A percentile compares a stretch with the other conserved stretches of the same genome.
These are phyloP conservation scores for Jaltomata sinuosa DNA, from an alignment of 257 asterid species.

Conservation along the genomic window DNA sequence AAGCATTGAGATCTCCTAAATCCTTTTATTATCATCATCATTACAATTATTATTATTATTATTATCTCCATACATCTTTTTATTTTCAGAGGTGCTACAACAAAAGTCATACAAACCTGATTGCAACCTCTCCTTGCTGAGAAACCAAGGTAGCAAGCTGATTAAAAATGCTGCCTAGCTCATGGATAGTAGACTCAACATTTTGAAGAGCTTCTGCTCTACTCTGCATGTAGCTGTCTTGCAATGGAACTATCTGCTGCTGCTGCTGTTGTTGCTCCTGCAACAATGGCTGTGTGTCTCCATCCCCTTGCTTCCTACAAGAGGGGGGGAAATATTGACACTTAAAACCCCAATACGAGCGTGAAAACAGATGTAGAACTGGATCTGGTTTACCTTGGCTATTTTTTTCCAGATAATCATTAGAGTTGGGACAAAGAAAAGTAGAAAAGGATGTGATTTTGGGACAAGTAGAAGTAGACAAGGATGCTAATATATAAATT, in stretches of 20 bases:
- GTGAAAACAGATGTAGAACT: neutral
- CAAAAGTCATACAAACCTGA: constrained; percentile 42
- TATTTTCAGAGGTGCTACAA: neutral
- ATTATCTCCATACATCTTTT: neutral
- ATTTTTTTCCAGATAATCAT: neutral
- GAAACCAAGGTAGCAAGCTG: constrained; percentile 93
- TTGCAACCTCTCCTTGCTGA: constrained; percentile 92
- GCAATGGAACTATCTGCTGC: constrained; percentile 77
- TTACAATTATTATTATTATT: neutral
- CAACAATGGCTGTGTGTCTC: constrained; percentile 71
- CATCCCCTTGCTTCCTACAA: constrained; percentile 61
- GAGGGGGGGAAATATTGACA: neutral
- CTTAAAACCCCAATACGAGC: neutral
- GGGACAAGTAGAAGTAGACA: neutral
- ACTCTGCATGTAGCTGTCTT: constrained; percentile 94
- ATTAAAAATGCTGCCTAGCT: constrained; percentile 75
- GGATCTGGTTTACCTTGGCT: neutral
- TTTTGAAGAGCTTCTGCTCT: constrained; percentile 93
- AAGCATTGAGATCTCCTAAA: neutral
- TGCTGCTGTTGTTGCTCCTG: constrained; percentile 79
- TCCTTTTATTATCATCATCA: neutral
- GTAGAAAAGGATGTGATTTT: neutral
- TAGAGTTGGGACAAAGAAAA: neutral
- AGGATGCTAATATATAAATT: neutral
- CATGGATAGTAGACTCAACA: constrained; percentile 88